A percentile compares a stretch with the other conserved stretches of the same genome.
Conservation (phyloP, 1,139 yeast species). For the Blastobotrys buckinghamii region DNA sequence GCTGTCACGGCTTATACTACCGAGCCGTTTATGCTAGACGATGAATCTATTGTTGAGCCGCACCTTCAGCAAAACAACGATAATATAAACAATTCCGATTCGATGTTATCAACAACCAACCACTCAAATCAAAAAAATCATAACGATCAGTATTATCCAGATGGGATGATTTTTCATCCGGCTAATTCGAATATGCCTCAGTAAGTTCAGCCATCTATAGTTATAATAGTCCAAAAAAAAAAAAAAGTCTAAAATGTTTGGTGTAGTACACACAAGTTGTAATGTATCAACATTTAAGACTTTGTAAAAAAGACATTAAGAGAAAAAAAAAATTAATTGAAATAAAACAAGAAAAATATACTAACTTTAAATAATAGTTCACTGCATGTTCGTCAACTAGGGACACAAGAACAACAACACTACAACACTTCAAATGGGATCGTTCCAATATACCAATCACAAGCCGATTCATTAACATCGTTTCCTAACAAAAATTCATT, state of each 20-base stretch:
- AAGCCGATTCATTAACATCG: slow-evolving; percentile 2
- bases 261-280: too few species aligned
- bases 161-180: slow-evolving; percentile 3
- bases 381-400: slow-evolving; percentile 7
- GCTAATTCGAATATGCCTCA: slow-evolving; percentile 2
- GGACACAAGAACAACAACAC: slow-evolving; percentile 3
- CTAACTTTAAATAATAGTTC: slow-evolving; percentile 7
- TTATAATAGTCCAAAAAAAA: not conserved
- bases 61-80: not conserved
- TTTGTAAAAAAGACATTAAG: not conserved
- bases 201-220: not conserved
- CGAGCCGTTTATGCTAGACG: not conserved
- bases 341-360: not conserved
- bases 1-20: slow-evolving; percentile 2
- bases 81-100: too few species aligned
- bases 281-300: too few species aligned
- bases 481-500: slow-evolving; percentile 9
- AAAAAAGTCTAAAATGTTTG: not conserved
- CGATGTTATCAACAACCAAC: not conserved
- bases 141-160: not conserved
- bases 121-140: not conserved
- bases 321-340: too few species aligned
- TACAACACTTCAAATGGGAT: slow-evolving; percentile 1
- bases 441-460: slow-evolving; percentile 10
- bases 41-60: not conserved